Base-by-base conservation (phyloP, 805 yeast genomes). In the Candida fluviatilis region DNA sequence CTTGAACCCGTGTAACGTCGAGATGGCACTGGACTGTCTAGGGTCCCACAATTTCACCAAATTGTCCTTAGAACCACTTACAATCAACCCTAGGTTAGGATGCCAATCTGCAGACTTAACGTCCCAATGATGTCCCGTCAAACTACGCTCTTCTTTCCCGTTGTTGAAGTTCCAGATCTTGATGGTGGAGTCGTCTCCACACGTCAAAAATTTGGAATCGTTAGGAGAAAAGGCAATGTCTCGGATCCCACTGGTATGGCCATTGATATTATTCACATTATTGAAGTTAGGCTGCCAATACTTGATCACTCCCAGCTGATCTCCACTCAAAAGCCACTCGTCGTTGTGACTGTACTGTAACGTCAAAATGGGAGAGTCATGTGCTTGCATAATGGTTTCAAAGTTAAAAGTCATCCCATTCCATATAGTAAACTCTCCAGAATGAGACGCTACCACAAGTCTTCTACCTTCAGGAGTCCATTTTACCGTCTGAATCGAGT, bases 251-350 rank as follows among this genome's bases (percentile, higher is more conserved):
- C 87, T 93, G 4, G 84, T 71, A 55, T 89, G 95, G 1, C 82
- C 89, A 43, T 55, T 55, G 24, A 80, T 58, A 19, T 86, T 82
- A 57, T 91, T 89, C 34, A 95, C 97, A 68, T 93, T 91, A 64
- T 93, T 93, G 69, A 93, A 87, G 62, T 93, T 93, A 4, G 97
- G 95, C 63, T 90, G 98, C 99, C 99, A 93, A 54, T 84, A 91
- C 65, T 93, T 93, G 52, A 93, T 76, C 4, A 73, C 70, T 18
- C 99, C 99, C 40, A 83, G 89, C 51, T 89, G 91, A 63, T 93
- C 98, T 26, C 96, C 96, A 54, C 95, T 82, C 17, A 93, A 67
- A 43, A 93, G 73, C 98, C 98, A 93, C 46, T 90, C 96, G 44
- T 88, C 96, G 43, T 83, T 82, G 58, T 88, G 95, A 4, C 93